Base-by-base conservation (phyloP, 75 land plant genomes). In the Chamaecyparis obtusa region DNA sequence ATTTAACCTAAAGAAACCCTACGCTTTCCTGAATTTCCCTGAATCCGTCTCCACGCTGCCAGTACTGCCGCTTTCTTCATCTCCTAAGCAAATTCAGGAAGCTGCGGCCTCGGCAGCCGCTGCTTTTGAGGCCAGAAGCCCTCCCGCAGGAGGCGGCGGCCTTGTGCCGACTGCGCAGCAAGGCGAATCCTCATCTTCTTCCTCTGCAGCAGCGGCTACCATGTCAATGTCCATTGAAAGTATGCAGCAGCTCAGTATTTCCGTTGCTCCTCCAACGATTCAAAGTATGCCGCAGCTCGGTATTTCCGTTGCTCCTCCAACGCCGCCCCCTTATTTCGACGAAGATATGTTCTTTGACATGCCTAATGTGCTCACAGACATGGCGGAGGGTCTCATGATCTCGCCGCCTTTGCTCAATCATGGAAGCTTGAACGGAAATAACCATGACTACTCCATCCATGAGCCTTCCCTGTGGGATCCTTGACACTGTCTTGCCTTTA, bases 21-120 rank as follows among this genome's bases (percentile, higher is more conserved):
- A 85, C 83, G 88, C 92, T 27, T 74, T 10, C 46, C 56, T 91
- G 43, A 91, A 91, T 85, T 91, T 91, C 67, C 92, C 92, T 0
- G 87, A 87, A 11, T 55, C 81, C 30, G 86, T 78, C 16, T 75
- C 33, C 33, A 37, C 64, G 24, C 43, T 87, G 32, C 88, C 79
- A 51, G 32, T 54, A 33, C 83, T 75, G 27, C 54, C 49, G 55
- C 55, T 51, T 2, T 44, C 87, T 36, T 35, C 32, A 5, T 75
- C 87, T 13, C 82, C 88, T 54, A 67, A 83, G 30, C 57, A 85
- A 69, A 90, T 91, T 75, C 92, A 89, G 72, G 89, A 84, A 11
- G 87, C 88, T 1, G 92, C 92, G 7, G 76, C 88, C 41, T 43
- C 44, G 5, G 92, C 91, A 1, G 92, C 86, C 9, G 24, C 33